Conservation (phyloP, 495 filamentous ascomycete species). For the Aspergillus diversus region DNA sequence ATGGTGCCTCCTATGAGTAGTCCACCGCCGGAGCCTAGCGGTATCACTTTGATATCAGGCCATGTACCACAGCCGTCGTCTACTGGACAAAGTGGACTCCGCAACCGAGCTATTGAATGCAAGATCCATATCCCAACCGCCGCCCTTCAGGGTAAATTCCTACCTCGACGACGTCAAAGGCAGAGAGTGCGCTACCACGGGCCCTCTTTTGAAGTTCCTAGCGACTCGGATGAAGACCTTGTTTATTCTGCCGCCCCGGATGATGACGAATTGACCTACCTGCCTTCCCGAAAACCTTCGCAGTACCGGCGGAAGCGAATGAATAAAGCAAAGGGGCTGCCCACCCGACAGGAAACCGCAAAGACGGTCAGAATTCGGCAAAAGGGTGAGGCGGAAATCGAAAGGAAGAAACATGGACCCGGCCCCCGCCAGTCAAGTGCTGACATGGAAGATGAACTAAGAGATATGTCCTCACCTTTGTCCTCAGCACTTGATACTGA, state of each 20-base stretch:
- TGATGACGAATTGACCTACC: constrained; percentile 45
- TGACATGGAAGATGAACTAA: constrained; percentile 39
- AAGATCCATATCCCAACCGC: constrained; percentile 50
- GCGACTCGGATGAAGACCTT: constrained; percentile 42
- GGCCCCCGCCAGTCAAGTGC: background rate
- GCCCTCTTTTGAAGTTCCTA: constrained; percentile 27
- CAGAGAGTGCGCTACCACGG: constrained; percentile 28
- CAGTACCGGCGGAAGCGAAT: constrained; percentile 18
- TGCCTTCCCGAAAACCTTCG: constrained; percentile 31
- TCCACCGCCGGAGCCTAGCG: constrained; percentile 25
- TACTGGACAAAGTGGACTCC: constrained; percentile 21
- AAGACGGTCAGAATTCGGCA: constrained; percentile 7
- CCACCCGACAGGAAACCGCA: constrained; percentile 1
- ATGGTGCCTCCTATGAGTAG: constrained; percentile 57
- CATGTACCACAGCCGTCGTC: constrained; percentile 32
- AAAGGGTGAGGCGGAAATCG: constrained; percentile 17
- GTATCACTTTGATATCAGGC: constrained; percentile 22
- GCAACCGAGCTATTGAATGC: constrained; percentile 25
- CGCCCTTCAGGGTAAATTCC: constrained; percentile 49
- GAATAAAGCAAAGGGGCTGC: constrained; percentile 25
- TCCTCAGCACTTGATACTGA: constrained; percentile 46
- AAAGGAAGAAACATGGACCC: background rate
- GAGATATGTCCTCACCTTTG: constrained; percentile 38
- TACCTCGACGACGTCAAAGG: constrained; percentile 48
- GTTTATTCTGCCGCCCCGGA: constrained; percentile 33